phyloP scores from a whole-genome alignment of 345 rosid species.

The Pseudoturritis turrita region DNA sequence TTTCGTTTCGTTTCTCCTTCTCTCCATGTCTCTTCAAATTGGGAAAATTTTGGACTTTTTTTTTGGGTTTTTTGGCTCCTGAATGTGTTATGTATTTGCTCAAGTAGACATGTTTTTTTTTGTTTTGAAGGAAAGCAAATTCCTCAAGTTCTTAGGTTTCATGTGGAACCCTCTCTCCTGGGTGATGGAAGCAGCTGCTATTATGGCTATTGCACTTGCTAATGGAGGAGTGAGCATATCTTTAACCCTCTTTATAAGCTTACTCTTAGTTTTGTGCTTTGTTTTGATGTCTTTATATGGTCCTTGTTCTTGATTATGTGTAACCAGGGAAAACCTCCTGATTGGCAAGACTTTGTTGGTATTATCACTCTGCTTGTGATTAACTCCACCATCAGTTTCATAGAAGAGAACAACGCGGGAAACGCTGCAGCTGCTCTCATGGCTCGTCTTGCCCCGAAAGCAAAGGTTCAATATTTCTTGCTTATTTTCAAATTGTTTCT shows the following conservation, averaged over 20 bases:
- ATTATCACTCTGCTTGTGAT: constrained; percentile 81
- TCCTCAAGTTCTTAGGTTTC: constrained; percentile 83
- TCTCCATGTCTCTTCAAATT: too few relatives aligned
- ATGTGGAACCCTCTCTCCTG: constrained; percentile 99
- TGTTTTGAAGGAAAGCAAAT: constrained; percentile 73
- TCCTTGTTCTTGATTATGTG: neutral
- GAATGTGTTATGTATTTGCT: neutral
- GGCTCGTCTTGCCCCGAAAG: constrained; percentile 96
- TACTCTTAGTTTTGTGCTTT: too few relatives aligned
- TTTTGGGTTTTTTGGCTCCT: constrained; percentile 1
- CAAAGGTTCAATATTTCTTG: constrained; percentile 54
- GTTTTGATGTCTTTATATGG: neutral
- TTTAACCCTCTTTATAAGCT: neutral
- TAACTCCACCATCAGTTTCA: constrained; percentile 93
- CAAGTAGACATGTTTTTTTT: neutral
- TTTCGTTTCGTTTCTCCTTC: too few relatives aligned
- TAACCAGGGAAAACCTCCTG: constrained; percentile 90
- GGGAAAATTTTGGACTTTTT: neutral
- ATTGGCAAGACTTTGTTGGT: constrained; percentile 98
- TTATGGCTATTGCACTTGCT: constrained; percentile 99
- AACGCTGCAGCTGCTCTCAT: constrained; percentile 97
- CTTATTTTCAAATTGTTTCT: constrained; percentile 2
- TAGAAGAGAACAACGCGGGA: constrained; percentile 96
- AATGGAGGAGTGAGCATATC: constrained; percentile 81
- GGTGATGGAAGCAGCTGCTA: constrained; percentile 99